Conservation (phyloP, 2,329 filamentous ascomycete species). For the Colletotrichum plurivorum region DNA sequence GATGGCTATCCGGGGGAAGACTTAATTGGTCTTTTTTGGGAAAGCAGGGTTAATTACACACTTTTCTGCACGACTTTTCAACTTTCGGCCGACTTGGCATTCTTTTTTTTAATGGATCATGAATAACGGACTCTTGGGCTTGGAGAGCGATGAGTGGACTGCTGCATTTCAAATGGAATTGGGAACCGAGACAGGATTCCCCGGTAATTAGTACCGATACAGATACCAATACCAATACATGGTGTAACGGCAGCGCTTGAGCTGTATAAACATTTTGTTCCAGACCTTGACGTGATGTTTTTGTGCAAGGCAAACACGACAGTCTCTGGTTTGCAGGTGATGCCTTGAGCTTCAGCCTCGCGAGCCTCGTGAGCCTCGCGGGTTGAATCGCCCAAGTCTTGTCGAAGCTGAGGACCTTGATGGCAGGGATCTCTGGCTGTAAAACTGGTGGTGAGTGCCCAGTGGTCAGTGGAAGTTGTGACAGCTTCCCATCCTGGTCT, state of each 20-base stretch:
- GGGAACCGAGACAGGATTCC: conserved; percentile 4
- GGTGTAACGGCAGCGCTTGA: background rate
- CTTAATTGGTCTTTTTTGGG: conserved; percentile 19
- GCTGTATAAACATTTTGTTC: background rate
- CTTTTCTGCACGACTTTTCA: conserved; percentile 20
- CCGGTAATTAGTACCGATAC: conserved; percentile 17
- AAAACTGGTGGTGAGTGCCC: no score
- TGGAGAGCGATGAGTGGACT: conserved; percentile 1
- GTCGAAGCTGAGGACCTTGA: no score
- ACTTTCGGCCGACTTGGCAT: conserved; percentile 22
- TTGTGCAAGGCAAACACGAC: background rate
- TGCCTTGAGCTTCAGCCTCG: no score
- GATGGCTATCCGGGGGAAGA: background rate
- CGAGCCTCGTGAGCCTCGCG: no score
- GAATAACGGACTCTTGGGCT: conserved; percentile 9
- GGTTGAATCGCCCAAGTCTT: no score
- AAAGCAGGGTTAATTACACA: conserved; percentile 10
- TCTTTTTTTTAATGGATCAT: conserved; percentile 29
- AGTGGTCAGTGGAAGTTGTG: no score
- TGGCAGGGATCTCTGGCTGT: no score
- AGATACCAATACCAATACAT: conserved; percentile 10
- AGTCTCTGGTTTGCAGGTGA: no score
- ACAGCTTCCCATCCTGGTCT: no score
- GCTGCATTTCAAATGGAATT: conserved; percentile 14
- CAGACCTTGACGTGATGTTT: background rate